phyloP scores from a whole-genome alignment of 2,329 filamentous ascomycete genomes.

The Clarireedia homoeocarpa region DNA sequence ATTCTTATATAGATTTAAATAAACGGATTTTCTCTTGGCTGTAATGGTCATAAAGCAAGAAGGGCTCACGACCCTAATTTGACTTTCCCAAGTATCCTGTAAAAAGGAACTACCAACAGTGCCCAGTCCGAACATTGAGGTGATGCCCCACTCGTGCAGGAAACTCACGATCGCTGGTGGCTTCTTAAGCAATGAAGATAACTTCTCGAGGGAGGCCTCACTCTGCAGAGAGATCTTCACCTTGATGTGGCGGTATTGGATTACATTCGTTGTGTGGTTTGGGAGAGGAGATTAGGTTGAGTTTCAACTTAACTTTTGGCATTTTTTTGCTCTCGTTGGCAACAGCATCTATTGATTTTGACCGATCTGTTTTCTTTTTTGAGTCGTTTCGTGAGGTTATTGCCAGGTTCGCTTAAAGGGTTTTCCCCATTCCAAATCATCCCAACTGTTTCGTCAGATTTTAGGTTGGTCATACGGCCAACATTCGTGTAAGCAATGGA shows the following conservation, averaged over 20 bases:
- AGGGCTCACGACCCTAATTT: background rate
- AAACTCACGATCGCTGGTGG: conserved; percentile 55
- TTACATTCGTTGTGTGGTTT: conserved; percentile 55
- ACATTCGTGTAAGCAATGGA: too few species aligned
- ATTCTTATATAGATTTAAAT: background rate
- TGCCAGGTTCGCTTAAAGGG: background rate
- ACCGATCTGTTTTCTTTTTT: background rate
- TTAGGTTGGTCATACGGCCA: too few species aligned
- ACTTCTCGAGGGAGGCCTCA: conserved; percentile 63
- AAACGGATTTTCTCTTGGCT: background rate
- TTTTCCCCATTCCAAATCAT: too few species aligned
- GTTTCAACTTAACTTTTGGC: conserved; percentile 19
- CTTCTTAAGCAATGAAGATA: conserved; percentile 61
- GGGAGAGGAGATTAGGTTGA: conserved; percentile 33
- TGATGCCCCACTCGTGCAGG: conserved; percentile 58
- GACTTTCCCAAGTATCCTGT: background rate
- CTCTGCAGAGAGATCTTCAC: conserved; percentile 65
- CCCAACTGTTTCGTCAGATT: too few species aligned
- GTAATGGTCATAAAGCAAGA: conserved; percentile 7
- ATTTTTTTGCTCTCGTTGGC: background rate
- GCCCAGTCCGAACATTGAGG: conserved; percentile 64
- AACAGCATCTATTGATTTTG: background rate
- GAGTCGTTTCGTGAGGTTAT: background rate
- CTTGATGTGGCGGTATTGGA: conserved; percentile 62
- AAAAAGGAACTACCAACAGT: conserved; percentile 35